phyloP scores from a whole-genome alignment of 495 filamentous ascomycete genomes.

The Penicillium silybi region DNA sequence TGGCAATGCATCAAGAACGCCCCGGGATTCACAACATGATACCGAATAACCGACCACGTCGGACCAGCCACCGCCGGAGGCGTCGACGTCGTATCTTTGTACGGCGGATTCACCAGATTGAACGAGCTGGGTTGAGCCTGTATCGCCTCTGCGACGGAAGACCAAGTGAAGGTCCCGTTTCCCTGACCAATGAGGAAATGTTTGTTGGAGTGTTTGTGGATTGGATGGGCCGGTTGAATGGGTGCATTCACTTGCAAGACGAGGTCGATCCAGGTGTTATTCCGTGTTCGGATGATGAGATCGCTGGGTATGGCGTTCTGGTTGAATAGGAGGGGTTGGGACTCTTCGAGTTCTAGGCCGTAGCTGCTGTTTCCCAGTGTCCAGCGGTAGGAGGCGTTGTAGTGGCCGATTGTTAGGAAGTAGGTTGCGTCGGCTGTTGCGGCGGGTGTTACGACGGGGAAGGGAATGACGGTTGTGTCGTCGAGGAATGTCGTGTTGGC shows the following conservation, averaged over 20 bases:
- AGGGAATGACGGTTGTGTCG: slow-evolving; percentile 36
- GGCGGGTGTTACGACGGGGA: slow-evolving; percentile 35
- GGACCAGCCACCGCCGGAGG: slow-evolving; percentile 25
- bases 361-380: slow-evolving; percentile 39
- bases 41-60: slow-evolving; percentile 52
- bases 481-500: slow-evolving; percentile 35
- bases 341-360: slow-evolving; percentile 29
- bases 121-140: slow-evolving; percentile 44
- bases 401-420: slow-evolving; percentile 32
- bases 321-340: slow-evolving; percentile 48
- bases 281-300: slow-evolving; percentile 47
- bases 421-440: slow-evolving; percentile 37
- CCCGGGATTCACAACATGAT: slow-evolving; percentile 56
- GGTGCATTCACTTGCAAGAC: slow-evolving; percentile 37
- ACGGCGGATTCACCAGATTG: slow-evolving; percentile 51
- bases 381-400: slow-evolving; percentile 44
- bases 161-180: slow-evolving; percentile 45
- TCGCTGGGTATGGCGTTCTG: slow-evolving; percentile 31
- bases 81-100: slow-evolving; percentile 48
- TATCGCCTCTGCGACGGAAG: slow-evolving; percentile 49
- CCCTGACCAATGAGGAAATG: slow-evolving; percentile 53
- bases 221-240: slow-evolving; percentile 46
- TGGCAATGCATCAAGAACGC: slow-evolving; percentile 60
- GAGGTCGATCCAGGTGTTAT: slow-evolving; percentile 57
- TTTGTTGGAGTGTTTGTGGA: slow-evolving; percentile 64